These are phyloP conservation scores for Talaromyces atroroseus DNA, from an alignment of 2,329 filamentous ascomycete species.

Conservation along the genomic window DNA sequence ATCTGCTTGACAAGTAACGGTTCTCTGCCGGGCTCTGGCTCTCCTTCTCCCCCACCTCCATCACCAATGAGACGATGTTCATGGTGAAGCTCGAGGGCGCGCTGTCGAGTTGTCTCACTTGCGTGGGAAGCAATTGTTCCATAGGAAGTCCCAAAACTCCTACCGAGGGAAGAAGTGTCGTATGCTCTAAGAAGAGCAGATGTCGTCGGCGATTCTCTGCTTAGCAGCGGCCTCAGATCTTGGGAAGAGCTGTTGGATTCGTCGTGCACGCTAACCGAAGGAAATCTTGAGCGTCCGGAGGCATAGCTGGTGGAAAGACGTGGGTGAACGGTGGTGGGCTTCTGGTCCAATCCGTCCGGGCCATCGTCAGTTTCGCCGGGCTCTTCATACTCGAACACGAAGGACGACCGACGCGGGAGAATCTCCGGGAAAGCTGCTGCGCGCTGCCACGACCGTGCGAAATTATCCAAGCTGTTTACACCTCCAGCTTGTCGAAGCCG, in stretches of 20 bases:
- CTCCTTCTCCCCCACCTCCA: conserved; percentile 26
- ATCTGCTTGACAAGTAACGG: conserved; percentile 84
- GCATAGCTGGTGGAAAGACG: conserved; percentile 5
- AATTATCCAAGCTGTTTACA: conserved; percentile 90
- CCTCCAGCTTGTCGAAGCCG: conserved; percentile 67
- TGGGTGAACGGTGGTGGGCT: background rate
- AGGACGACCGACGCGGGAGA: conserved; percentile 70
- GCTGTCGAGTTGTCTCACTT: conserved; percentile 52
- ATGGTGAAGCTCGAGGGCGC: conserved; percentile 50
- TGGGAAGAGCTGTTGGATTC: conserved; percentile 5
- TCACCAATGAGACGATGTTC: conserved; percentile 44
- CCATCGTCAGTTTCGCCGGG: conserved; percentile 42
- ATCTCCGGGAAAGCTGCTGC: conserved; percentile 85
- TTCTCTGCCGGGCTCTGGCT: conserved; percentile 57
- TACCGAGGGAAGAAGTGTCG: conserved; percentile 63
- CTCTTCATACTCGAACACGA: conserved; percentile 52
- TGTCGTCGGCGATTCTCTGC: conserved; percentile 12
- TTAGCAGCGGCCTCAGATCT: conserved; percentile 14
- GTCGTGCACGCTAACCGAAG: conserved; percentile 3
- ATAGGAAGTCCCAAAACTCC: conserved; percentile 63
- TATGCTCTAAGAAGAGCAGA: conserved; percentile 28
- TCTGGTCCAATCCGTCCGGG: conserved; percentile 17
- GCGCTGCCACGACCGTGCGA: conserved; percentile 86
- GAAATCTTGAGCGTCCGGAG: conserved; percentile 7
- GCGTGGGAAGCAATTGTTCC: conserved; percentile 54